Evolutionary conservation across 2,329 filamentous ascomycete genomes (phyloP).

Genomic region (Didymella exigua): DNA sequence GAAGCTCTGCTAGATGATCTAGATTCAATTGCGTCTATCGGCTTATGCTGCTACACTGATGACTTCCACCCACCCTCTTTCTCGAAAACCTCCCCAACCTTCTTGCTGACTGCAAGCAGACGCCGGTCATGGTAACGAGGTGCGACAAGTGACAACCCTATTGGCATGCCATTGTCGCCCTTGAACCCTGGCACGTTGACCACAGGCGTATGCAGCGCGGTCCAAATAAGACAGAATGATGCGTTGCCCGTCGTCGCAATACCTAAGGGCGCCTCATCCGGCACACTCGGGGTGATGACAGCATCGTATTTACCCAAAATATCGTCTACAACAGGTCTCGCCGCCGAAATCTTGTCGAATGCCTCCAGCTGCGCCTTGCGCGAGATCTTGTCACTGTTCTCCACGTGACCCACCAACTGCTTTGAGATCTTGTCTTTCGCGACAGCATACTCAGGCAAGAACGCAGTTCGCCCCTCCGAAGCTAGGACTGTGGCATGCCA

Average conservation of each 20-base stretch:
- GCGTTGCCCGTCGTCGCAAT: slow-evolving; percentile 61
- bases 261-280: slow-evolving; percentile 65
- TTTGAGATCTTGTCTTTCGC: slow-evolving; percentile 56
- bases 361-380: slow-evolving; percentile 59
- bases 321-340: slow-evolving; percentile 61
- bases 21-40: no score
- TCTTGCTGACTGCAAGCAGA: slow-evolving; percentile 35
- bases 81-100: slow-evolving; percentile 40
- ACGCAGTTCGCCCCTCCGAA: slow-evolving; percentile 60
- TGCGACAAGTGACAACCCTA: slow-evolving; percentile 62
- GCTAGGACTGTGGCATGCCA: slow-evolving; percentile 60
- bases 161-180: slow-evolving; percentile 62
- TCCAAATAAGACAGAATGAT: slow-evolving; percentile 60
- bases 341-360: slow-evolving; percentile 60
- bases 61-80: slow-evolving; percentile 37
- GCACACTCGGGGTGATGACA: slow-evolving; percentile 63
- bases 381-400: slow-evolving; percentile 53
- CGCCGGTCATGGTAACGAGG: slow-evolving; percentile 43
- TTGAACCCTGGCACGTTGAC: slow-evolving; percentile 69
- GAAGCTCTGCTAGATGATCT: no score
- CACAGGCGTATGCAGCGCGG: slow-evolving; percentile 63
- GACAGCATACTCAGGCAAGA: slow-evolving; percentile 60
- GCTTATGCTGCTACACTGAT: neutral
- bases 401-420: slow-evolving; percentile 57
- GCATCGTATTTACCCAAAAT: slow-evolving; percentile 60